phyloP scores from a whole-genome alignment of 1,139 yeast species.

The Eremothecium coryli region DNA sequence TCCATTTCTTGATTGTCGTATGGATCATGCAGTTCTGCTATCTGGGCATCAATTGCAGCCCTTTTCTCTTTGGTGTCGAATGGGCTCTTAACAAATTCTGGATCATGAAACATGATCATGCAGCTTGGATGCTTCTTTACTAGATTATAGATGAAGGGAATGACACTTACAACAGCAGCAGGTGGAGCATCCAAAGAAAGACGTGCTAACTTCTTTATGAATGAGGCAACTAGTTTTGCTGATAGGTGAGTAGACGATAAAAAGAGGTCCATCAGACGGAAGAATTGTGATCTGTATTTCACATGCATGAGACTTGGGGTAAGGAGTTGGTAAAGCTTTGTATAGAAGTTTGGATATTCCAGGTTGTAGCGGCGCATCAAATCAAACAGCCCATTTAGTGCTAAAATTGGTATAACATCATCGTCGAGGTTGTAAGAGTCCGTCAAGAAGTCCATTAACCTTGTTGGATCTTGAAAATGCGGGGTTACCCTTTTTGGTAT shows the following conservation, averaged over 20 bases:
- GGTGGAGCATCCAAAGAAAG: slow-evolving; percentile 77
- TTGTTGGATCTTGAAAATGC: slow-evolving; percentile 66
- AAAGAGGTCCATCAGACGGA: slow-evolving; percentile 79
- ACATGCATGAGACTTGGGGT: slow-evolving; percentile 70
- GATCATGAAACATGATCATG: slow-evolving; percentile 72
- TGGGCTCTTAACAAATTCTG: slow-evolving; percentile 24
- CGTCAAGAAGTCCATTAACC: slow-evolving; percentile 86
- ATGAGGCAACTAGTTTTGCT: slow-evolving; percentile 74
- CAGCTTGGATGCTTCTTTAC: slow-evolving; percentile 88
- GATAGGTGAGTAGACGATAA: slow-evolving; percentile 83
- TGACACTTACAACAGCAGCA: slow-evolving; percentile 73
- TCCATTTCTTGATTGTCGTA: slow-evolving; percentile 54
- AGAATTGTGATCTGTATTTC: slow-evolving; percentile 75
- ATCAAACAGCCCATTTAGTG: slow-evolving; percentile 81
- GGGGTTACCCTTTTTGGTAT: slow-evolving; percentile 84
- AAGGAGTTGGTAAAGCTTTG: slow-evolving; percentile 70
- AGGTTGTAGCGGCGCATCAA: slow-evolving; percentile 74
- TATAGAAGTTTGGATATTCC: slow-evolving; percentile 87
- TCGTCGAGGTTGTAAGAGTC: slow-evolving; percentile 61
- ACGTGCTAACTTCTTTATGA: slow-evolving; percentile 73
- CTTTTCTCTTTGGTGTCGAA: slow-evolving; percentile 24
- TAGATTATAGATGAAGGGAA: slow-evolving; percentile 87
- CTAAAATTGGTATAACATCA: slow-evolving; percentile 64
- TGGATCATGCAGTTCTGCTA: slow-evolving; percentile 48
- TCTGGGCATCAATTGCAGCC: slow-evolving; percentile 22